phyloP scores from a whole-genome alignment of 257 asterid genomes.

The Misopates orontium region DNA sequence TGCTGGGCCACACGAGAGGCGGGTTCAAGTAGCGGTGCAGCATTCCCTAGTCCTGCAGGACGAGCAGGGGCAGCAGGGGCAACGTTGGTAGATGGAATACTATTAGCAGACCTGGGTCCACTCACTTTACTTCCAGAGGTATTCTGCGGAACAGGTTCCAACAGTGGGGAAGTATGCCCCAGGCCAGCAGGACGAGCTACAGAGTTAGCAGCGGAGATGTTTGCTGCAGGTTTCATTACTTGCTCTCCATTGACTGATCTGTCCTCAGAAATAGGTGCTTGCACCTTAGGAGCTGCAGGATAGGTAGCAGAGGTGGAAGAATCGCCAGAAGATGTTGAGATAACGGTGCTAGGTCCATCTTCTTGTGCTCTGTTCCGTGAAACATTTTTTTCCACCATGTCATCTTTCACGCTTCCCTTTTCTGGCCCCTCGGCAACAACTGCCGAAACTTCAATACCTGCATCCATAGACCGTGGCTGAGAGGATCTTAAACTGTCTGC shows the following conservation, averaged over 20 bases:
- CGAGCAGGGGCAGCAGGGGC: constrained; percentile 45
- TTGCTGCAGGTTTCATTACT: constrained; percentile 41
- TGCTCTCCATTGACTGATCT: constrained; percentile 24
- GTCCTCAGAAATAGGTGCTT: constrained; percentile 34
- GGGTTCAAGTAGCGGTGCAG: constrained; percentile 77
- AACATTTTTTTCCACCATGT: constrained; percentile 32
- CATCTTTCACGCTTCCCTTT: constrained; percentile 35
- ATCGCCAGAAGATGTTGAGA: constrained; percentile 30
- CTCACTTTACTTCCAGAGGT: constrained; percentile 28
- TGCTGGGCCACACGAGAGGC: constrained; percentile 73
- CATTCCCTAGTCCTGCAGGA: constrained; percentile 96
- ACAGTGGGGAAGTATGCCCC: constrained; percentile 30
- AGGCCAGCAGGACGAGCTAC: constrained; percentile 36
- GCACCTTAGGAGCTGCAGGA: constrained; percentile 26
- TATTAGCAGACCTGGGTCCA: constrained; percentile 27
- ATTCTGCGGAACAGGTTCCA: constrained; percentile 36
- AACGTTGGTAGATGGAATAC: constrained; percentile 31
- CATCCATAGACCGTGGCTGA: constrained; percentile 30
- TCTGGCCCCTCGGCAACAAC: constrained; percentile 31
- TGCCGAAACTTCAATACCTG: constrained; percentile 33
- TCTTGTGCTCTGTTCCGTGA: constrained; percentile 36
- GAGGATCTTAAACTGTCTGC: constrained; percentile 34
- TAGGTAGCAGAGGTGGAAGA: constrained; percentile 31
- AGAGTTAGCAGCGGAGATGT: constrained; percentile 38
- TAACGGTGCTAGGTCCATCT: constrained; percentile 27